Percentiles rank a stretch among this genome's conserved stretches.
Conservation (phyloP, 305 asterid genomes). For the Euphrasia arctica region DNA sequence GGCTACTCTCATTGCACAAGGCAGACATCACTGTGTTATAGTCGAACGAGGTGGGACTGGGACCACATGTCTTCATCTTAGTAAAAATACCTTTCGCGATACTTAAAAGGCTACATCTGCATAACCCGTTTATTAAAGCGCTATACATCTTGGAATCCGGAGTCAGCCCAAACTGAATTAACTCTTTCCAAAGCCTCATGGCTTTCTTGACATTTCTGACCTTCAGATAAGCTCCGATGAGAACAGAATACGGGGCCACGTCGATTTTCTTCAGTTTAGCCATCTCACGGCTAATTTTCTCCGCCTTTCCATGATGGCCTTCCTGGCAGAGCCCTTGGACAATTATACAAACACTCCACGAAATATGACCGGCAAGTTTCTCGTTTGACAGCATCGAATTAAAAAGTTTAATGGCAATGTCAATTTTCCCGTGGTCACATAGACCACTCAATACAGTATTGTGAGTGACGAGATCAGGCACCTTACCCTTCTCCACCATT, state of each 20-base stretch:
- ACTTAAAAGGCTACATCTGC: slow-evolving; percentile 41
- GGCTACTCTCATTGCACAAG: slow-evolving; percentile 56
- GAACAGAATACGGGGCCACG: slow-evolving; percentile 36
- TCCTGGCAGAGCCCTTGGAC: slow-evolving; percentile 61
- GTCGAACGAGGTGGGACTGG: slow-evolving; percentile 36
- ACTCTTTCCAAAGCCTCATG: slow-evolving; percentile 49
- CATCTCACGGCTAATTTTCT: slow-evolving; percentile 42
- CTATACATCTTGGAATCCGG: slow-evolving; percentile 44
- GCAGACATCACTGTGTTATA: slow-evolving; percentile 60
- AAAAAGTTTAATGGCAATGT: slow-evolving; percentile 45
- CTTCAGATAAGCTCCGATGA: slow-evolving; percentile 56
- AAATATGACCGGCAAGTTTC: slow-evolving; percentile 41
- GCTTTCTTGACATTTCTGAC: slow-evolving; percentile 43
- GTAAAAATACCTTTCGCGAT: slow-evolving; percentile 66
- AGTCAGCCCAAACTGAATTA: slow-evolving; percentile 35
- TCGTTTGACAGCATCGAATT: slow-evolving; percentile 39
- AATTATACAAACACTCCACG: slow-evolving; percentile 39
- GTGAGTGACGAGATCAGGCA: slow-evolving; percentile 50
- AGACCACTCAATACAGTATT: slow-evolving; percentile 47
- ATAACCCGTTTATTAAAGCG: slow-evolving; percentile 49
- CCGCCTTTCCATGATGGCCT: slow-evolving; percentile 49
- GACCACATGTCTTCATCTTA: slow-evolving; percentile 45
- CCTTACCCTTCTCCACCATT: slow-evolving; percentile 48
- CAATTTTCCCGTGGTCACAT: slow-evolving; percentile 47
- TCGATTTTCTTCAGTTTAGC: slow-evolving; percentile 34